Base-by-base conservation (phyloP, 2,329 filamentous ascomycete species). In the Trichoderma gracile region DNA sequence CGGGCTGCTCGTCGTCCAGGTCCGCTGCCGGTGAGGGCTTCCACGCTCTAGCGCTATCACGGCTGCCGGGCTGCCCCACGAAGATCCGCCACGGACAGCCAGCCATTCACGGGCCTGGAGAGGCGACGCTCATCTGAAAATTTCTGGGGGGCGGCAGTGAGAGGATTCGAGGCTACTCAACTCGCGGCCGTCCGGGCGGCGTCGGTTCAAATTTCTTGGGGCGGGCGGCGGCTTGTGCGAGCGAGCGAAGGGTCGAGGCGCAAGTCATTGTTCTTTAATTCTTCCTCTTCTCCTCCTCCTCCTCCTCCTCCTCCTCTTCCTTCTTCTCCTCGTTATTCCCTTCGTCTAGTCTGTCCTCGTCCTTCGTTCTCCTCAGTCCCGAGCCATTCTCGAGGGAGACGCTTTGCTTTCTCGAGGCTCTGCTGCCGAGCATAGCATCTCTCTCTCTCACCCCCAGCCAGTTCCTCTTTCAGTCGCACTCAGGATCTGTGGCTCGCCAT, bases 401-500 rank as follows among this genome's bases (percentile, higher is more conserved):
- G 43, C 47, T 42, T 42, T 63, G 17, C 38, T 19, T 46, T 47
- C 15, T 27, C 27, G 14, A 14, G 27, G 52, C 30, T 15, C 27
- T 15, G 9, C 19, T 30, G 42, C 25, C 33, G 30, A 42, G 46
- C 38, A 54, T 33, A 33, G 30, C 30, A 33, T 10, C 8, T 9
- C 30, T 10, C 7, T 30, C 30, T 30, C 46, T 46, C 9, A n/a
- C 23, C 27, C 25, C 30, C 30, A 33, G 30, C 30, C 30, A 9
- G 30, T 33, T 14, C 33, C 33, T 38, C 12, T 45, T 33, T 6
- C 47, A 45, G 30, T 25, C 23, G 27, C 47, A 7, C 5, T 38
- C 8, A 33, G 8, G 8, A 33, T 58, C 14, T n/a, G 25, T 38
- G 63, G 54, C 42, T 9, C 15, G 56, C 66, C 64, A 74, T 74